Conservation (phyloP, 2,329 filamentous ascomycete genomes). For the Apiospora aurea region DNA sequence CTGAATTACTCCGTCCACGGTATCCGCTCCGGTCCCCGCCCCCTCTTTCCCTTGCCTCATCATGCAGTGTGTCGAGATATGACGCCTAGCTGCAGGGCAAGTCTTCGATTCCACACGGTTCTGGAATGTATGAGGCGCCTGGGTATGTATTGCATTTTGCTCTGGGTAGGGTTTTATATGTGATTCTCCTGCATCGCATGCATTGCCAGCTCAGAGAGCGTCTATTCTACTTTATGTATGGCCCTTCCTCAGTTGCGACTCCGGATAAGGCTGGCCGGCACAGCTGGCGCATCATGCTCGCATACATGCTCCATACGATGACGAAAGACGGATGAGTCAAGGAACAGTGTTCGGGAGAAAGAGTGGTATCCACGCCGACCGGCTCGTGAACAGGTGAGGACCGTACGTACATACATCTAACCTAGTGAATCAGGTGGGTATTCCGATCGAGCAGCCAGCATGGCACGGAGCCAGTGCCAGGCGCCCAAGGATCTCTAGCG, state of each 20-base stretch:
- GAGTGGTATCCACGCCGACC: not conserved
- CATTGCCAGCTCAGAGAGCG: slow-evolving; percentile 12
- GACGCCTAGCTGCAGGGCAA: slow-evolving; percentile 12
- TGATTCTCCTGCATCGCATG: slow-evolving; percentile 8
- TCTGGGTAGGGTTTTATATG: not conserved
- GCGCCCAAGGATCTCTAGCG: slow-evolving; percentile 7
- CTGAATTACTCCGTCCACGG: slow-evolving; percentile 2
- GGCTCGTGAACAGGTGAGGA: not conserved
- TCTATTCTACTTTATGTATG: not conserved
- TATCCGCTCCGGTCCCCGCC: slow-evolving; percentile 13
- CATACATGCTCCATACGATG: not conserved
- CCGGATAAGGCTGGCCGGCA: not conserved
- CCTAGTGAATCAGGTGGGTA: slow-evolving; percentile 9
- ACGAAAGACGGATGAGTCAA: not conserved
- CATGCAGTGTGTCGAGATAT: slow-evolving; percentile 18
- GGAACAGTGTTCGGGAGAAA: slow-evolving; percentile 7
- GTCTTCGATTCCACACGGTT: not conserved
- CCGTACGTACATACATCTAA: slow-evolving; percentile 3
- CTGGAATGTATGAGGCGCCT: not conserved
- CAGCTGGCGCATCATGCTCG: not conserved
- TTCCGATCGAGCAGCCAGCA: slow-evolving; percentile 12
- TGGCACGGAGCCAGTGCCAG: slow-evolving; percentile 1
- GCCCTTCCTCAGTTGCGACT: not conserved
- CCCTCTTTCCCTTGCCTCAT: slow-evolving; percentile 18
- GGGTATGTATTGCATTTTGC: not conserved